Percentiles rank a stretch among this genome's conserved stretches.
These are phyloP conservation scores for Kwoniella bestiolae DNA, from an alignment of 768 basidiomycete species.

Conservation along the genomic window DNA sequence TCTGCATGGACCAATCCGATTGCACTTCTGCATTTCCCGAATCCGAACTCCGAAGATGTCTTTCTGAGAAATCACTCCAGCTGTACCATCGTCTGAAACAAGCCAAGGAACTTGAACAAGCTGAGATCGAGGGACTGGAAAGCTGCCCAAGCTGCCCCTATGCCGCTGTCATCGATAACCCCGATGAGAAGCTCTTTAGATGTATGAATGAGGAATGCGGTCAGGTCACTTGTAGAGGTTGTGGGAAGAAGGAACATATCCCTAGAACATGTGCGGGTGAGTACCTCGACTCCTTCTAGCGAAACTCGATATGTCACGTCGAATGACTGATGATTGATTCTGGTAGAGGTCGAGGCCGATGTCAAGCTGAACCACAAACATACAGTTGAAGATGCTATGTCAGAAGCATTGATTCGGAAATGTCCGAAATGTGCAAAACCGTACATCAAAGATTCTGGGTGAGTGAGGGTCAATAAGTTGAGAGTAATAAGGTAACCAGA, in stretches of 20 bases:
- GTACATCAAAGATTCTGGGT: constrained; percentile 52
- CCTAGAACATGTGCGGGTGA: constrained; percentile 57
- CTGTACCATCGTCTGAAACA: constrained; percentile 70
- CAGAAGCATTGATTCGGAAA: constrained; percentile 79
- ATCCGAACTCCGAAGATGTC: constrained; percentile 70
- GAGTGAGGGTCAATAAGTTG: constrained; percentile 11
- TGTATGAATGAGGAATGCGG: constrained; percentile 68
- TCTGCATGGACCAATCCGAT: constrained; percentile 81
- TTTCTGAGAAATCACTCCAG: constrained; percentile 68
- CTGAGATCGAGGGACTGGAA: constrained; percentile 77
- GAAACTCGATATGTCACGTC: background rate
- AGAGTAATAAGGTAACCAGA: too few species aligned
- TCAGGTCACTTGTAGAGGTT: constrained; percentile 75
- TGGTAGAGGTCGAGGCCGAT: constrained; percentile 69
- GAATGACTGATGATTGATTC: background rate
- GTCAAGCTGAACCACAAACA: constrained; percentile 75
- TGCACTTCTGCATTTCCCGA: constrained; percentile 71
- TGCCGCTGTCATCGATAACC: constrained; percentile 75
- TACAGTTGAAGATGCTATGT: constrained; percentile 90
- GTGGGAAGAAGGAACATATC: constrained; percentile 67
- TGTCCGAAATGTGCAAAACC: constrained; percentile 86
- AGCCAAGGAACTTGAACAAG: constrained; percentile 76
- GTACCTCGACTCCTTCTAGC: background rate
- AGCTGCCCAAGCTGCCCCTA: constrained; percentile 92
- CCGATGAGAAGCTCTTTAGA: constrained; percentile 67